Base-by-base conservation (phyloP, 768 basidiomycete genomes). In the Asterophora parasitica region DNA sequence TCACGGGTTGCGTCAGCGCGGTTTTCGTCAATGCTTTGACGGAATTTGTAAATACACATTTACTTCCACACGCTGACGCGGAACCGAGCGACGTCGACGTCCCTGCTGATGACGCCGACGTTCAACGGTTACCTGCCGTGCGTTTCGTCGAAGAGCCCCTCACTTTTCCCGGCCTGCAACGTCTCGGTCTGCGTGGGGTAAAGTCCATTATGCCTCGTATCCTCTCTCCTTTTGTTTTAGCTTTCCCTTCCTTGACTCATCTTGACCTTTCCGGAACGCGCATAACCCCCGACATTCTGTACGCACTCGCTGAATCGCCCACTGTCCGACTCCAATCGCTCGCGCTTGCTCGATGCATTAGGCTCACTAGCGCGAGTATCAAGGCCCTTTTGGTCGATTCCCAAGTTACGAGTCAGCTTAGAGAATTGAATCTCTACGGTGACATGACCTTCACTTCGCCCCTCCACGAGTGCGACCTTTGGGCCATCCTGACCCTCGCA, bases 261-360 rank as follows among this genome's bases (percentile, higher is more conserved):
- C 82, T 96, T 58, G 92, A 96, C 63, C 77, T 96, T 20, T 94
- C 92, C 2, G 86, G 87, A 46, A 97, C 92, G n/a, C 85, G 88
- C 5, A 76, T 79, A 30, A 80, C 79, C 0, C 79, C 88, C 3
- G 83, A 91, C 27, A 78, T 96, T 7, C 81, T 98, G 7, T 65
- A 73, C 23, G 67, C 76, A 0, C 73, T 97, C 11, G 80, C 81
- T 1, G 66, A 74, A 20, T 86, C 87, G 3, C 54, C 70, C 5
- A 83, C 83, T 23, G 67, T 91, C 51, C 80, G 76, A 20, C 75
- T 99, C 33, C 76, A 76, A 49, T 87, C 90, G 0, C 77, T 99
- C 42, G 85, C 88, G 10, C 72, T 99, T 20, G 88, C 86, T 19
- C 80, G 93, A 12, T 97, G 94, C 71, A 82, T 82, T 46, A 83